These are phyloP conservation scores for Didymosphaeria variabile DNA, from an alignment of 2,329 filamentous ascomycete species.

Conservation along the genomic window DNA sequence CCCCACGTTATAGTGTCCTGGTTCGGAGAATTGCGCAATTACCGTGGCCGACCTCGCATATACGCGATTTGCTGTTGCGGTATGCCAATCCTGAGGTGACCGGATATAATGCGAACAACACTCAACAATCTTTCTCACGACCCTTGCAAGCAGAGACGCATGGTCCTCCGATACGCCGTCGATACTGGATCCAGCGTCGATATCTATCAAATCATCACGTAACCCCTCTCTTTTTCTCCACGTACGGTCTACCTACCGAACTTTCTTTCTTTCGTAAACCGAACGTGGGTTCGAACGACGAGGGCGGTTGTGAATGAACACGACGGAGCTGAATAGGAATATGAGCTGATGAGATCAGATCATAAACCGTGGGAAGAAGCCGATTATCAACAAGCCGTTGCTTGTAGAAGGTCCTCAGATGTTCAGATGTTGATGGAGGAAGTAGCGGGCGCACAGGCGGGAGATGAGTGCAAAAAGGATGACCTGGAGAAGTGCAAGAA, in stretches of 20 bases:
- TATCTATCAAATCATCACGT: background rate
- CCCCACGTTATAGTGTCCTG: slow-evolving; percentile 4
- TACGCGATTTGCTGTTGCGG: background rate
- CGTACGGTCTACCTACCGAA: background rate
- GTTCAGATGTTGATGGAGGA: no score
- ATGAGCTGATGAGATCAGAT: no score
- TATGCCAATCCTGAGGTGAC: background rate
- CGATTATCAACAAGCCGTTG: no score
- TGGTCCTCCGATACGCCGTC: background rate
- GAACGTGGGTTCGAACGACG: background rate
- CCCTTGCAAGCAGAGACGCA: background rate
- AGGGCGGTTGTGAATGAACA: background rate
- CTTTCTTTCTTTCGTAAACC: background rate
- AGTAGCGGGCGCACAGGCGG: no score
- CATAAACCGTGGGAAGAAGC: no score
- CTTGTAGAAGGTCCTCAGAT: no score
- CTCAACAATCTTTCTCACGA: background rate
- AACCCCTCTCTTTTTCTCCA: background rate
- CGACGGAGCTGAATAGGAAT: no score
- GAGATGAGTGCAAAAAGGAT: background rate
- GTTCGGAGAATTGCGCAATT: slow-evolving; percentile 3
- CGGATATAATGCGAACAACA: background rate
- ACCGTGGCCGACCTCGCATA: background rate
- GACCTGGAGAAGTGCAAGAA: no score
- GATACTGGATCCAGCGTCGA: background rate